Base-by-base conservation (phyloP, 805 yeast genomes). In the Saccharomycopsis schoenii region DNA sequence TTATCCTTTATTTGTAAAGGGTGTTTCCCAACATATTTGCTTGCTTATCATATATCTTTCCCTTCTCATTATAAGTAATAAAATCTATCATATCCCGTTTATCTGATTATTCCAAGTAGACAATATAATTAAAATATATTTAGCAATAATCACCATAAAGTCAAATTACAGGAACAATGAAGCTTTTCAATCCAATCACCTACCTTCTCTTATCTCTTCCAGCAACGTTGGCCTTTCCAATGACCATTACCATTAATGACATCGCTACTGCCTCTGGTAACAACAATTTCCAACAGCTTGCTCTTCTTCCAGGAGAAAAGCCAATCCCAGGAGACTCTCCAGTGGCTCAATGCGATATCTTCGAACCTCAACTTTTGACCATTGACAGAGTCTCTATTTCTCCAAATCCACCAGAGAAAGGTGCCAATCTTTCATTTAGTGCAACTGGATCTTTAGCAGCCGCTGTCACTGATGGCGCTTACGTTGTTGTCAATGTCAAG, bases 241-340 rank as follows among this genome's bases (percentile, higher is more conserved):
- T 62, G 55, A 59, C 64, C n/a, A 52, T 62, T 42, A 60, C 36
- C 24, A 57, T 56, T 52, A 56, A 56, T 15, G 56, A 37, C 25
- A 37, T 24, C 17, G 42, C 47, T 37, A 3, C 52, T 5, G 39
- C 21, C 2, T 8, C 52, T 42, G 36, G 34, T 10, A 21, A 17
- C 24, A n/a, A n/a, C 10, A 25, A 25, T 4, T 42, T 50, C 42
- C 40, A 43, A 15, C 39, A 21, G 11, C 21, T 59, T 40, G 72
- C 59, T 29, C 17, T 62, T n/a, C 67, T 73, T 39, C 79, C 78
- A 17, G 74, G 71, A 25, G 81, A 81, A 41, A 81, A 80, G 67
- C 96, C 96, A 6, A 83, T 93, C 47, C 96, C 96, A 0, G 99
- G 99, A 5, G 89, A 83, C 65, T 87, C 97, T 1, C 98, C 98